Evolutionary conservation across 495 filamentous ascomycete genomes (phyloP).

Genomic region (Hypoxylon trugodes): DNA sequence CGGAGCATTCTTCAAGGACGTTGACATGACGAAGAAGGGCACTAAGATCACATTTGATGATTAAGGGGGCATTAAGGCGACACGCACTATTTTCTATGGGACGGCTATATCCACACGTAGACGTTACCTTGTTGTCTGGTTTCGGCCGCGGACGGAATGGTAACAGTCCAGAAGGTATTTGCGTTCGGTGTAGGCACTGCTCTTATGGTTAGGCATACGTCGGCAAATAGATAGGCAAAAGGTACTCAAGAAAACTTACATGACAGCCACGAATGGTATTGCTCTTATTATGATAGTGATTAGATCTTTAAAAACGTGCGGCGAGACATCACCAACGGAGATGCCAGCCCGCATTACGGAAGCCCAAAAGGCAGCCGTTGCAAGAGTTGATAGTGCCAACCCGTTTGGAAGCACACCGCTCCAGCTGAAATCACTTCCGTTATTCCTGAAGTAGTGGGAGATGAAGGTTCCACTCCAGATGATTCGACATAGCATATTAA

Average conservation of each 20-base stretch:
- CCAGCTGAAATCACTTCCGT: conserved; percentile 46
- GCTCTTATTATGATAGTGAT: conserved; percentile 60
- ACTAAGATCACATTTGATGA: conserved; percentile 95
- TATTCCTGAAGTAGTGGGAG: conserved; percentile 62
- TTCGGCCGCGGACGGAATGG: conserved; percentile 47
- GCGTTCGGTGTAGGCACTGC: conserved; percentile 68
- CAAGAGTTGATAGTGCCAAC: conserved; percentile 21
- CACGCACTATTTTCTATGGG: conserved; percentile 2
- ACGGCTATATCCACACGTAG: conserved; percentile 5
- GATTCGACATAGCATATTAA: conserved; percentile 87
- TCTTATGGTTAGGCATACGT: conserved; percentile 25
- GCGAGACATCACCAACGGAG: conserved; percentile 46
- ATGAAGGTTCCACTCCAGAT: conserved; percentile 82
- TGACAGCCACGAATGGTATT: conserved; percentile 59
- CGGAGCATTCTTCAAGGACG: conserved; percentile 90
- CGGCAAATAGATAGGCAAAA: conserved; percentile 13
- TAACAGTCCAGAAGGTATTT: conserved; percentile 63
- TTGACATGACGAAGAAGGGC: conserved; percentile 77
- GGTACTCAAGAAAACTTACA: conserved; percentile 61
- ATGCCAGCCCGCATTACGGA: conserved; percentile 42
- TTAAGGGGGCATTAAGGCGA: conserved; percentile 39
- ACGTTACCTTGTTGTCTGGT: conserved; percentile 16
- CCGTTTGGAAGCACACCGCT: conserved; percentile 26
- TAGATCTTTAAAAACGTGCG: conserved; percentile 54
- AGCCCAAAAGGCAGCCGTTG: conserved; percentile 35